Conservation (phyloP, 805 yeast species). For the Candida sanyiensis region DNA sequence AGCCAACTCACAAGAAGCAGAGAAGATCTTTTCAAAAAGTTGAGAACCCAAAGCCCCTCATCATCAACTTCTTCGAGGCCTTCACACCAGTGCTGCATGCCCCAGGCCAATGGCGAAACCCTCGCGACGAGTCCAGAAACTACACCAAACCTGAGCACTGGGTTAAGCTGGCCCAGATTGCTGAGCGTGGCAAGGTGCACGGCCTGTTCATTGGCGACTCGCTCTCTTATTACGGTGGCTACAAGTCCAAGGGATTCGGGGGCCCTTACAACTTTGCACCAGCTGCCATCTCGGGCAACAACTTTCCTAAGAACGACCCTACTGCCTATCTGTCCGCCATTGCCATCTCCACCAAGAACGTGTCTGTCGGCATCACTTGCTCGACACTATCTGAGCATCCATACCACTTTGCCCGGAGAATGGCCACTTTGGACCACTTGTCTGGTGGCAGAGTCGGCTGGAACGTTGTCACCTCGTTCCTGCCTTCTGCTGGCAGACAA, state of each 20-base stretch:
- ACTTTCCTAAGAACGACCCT: conserved; percentile 14
- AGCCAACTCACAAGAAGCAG: not conserved
- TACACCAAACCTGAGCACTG: conserved; percentile 31
- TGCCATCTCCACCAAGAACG: conserved; percentile 29
- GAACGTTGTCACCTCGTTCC: conserved; percentile 36
- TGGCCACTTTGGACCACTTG: conserved; percentile 37
- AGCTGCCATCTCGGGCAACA: conserved; percentile 12
- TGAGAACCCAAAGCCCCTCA: conserved; percentile 21
- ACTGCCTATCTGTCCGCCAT: conserved; percentile 26
- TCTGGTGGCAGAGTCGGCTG: conserved; percentile 37
- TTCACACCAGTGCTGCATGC: conserved; percentile 27
- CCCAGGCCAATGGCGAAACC: conserved; percentile 36
- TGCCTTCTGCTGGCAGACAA: conserved; percentile 36
- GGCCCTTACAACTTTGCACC: conserved; percentile 11
- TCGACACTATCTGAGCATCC: conserved; percentile 39
- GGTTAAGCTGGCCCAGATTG: conserved; percentile 31
- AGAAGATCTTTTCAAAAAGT: conserved; percentile 8
- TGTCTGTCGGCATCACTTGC: conserved; percentile 34
- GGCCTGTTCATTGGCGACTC: conserved; percentile 26
- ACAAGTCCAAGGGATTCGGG: conserved; percentile 8
- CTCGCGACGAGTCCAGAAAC: conserved; percentile 29
- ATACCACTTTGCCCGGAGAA: conserved; percentile 33
- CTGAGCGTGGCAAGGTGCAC: conserved; percentile 34
- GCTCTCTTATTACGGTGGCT: conserved; percentile 10
- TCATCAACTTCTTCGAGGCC: conserved; percentile 35